phyloP scores from a whole-genome alignment of 805 yeast genomes.

The Wickerhamiella kurtzmanii region DNA sequence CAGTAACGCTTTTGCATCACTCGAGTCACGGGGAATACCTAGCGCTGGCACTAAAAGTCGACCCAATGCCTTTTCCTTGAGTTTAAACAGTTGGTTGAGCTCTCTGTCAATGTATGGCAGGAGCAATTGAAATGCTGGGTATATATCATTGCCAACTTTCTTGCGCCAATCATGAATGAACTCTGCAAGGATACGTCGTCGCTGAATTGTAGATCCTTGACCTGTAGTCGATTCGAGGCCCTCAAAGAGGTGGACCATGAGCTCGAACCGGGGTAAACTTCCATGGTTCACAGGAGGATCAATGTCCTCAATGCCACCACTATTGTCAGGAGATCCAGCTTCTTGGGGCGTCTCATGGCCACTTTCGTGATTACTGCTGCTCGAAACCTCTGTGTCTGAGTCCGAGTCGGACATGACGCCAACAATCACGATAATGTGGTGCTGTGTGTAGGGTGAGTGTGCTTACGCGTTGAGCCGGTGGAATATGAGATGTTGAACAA shows the following conservation, averaged over 20 bases:
- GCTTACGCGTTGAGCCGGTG: not conserved
- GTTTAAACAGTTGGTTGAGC: conserved; percentile 37
- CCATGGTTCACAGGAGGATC: conserved; percentile 11
- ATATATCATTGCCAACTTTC: conserved; percentile 48
- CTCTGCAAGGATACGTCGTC: conserved; percentile 21
- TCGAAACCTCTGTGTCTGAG: not conserved
- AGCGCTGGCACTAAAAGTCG: conserved; percentile 35
- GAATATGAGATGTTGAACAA: too few species aligned
- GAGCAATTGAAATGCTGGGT: conserved; percentile 48
- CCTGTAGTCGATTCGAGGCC: conserved; percentile 8
- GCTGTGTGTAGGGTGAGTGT: too few species aligned
- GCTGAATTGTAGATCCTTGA: conserved; percentile 6
- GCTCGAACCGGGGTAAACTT: conserved; percentile 14
- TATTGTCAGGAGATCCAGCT: too few species aligned
- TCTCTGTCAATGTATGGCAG: conserved; percentile 49
- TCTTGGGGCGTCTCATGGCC: too few species aligned
- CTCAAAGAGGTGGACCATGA: conserved; percentile 14
- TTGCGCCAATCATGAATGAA: conserved; percentile 41
- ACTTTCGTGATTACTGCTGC: not conserved
- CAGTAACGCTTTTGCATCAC: conserved; percentile 39
- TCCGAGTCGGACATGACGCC: not conserved
- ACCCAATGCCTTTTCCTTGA: conserved; percentile 52
- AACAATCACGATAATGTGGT: too few species aligned
- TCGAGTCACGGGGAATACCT: conserved; percentile 45
- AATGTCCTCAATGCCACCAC: not conserved